Conservation (phyloP, 2,329 filamentous ascomycete species). For the Xylariaceae sp. region DNA sequence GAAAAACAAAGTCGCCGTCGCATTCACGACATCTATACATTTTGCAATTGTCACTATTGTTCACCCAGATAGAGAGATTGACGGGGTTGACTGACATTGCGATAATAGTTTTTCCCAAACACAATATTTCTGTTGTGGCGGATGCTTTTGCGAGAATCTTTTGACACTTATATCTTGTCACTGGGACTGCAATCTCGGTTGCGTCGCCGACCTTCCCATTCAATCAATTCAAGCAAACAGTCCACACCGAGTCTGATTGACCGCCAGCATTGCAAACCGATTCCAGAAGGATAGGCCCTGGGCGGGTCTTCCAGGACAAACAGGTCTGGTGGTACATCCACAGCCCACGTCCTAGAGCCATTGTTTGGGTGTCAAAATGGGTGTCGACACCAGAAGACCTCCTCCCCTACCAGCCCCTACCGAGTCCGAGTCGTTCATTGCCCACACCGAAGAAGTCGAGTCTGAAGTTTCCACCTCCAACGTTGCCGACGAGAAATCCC, state of each 20-base stretch:
- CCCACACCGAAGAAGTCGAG: conserved; percentile 63
- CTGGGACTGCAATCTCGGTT: conserved; percentile 5
- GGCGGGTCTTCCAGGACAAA: conserved; percentile 6
- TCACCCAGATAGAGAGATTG: too few relatives aligned
- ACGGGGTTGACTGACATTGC: too few relatives aligned
- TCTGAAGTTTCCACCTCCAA: conserved; percentile 68
- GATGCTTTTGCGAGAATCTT: conserved; percentile 6
- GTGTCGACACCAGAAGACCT: conserved; percentile 52
- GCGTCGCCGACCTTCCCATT: conserved; percentile 1
- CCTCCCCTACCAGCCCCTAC: conserved; percentile 77
- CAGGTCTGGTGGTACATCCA: conserved; percentile 17
- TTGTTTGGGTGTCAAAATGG: conserved; percentile 44
- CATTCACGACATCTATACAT: too few relatives aligned
- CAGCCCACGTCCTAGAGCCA: conserved; percentile 3
- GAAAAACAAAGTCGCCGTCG: too few relatives aligned
- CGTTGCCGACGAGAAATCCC: conserved; percentile 66
- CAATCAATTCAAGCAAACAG: background rate
- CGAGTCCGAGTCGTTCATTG: conserved; percentile 64
- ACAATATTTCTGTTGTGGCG: conserved; percentile 2
- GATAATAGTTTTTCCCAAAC: too few relatives aligned
- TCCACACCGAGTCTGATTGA: conserved; percentile 3
- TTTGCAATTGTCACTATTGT: too few relatives aligned
- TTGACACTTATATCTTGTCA: conserved; percentile 2
- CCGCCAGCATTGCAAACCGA: conserved; percentile 2
- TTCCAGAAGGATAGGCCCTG: conserved; percentile 5